Percentiles rank a stretch among this genome's conserved stretches.
phyloP scores from a whole-genome alignment of 345 rosid genomes.

The Noccaea caerulescens region DNA sequence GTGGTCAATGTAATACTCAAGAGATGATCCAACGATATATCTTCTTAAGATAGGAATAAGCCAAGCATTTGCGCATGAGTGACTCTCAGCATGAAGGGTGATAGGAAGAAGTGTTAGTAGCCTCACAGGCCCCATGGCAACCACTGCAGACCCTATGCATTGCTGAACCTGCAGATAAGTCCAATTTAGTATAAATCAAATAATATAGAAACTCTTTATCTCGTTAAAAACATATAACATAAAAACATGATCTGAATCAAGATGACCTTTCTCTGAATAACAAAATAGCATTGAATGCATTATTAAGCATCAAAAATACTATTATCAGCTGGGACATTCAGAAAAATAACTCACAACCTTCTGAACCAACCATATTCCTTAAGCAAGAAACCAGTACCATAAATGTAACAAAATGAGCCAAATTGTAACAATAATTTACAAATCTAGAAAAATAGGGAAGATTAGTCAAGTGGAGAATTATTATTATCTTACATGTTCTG shows the following conservation, averaged over 20 bases:
- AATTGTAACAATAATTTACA: conserved; percentile 7
- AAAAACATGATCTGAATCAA: background rate
- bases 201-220: background rate
- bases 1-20: conserved; percentile 73
- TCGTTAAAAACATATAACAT: background rate
- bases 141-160: conserved; percentile 87
- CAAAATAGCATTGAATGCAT: background rate
- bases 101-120: conserved; percentile 72
- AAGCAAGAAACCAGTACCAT: conserved; percentile 7
- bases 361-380: conserved; percentile 9
- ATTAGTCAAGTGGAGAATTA: conserved; percentile 3
- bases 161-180: conserved; percentile 60
- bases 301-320: background rate
- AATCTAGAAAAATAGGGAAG: conserved; percentile 8
- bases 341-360: conserved; percentile 1
- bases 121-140: conserved; percentile 81
- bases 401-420: background rate
- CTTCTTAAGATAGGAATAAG: conserved; percentile 75
- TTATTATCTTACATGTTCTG: conserved; percentile 58
- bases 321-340: conserved; percentile 13
- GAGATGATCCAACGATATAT: conserved; percentile 69
- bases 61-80: conserved; percentile 69
- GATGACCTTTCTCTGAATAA: background rate
- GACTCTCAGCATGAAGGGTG: conserved; percentile 55
- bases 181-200: conserved; percentile 36